Base-by-base conservation (phyloP, 106 monocot species). In the Dioscorea dumetorum region DNA sequence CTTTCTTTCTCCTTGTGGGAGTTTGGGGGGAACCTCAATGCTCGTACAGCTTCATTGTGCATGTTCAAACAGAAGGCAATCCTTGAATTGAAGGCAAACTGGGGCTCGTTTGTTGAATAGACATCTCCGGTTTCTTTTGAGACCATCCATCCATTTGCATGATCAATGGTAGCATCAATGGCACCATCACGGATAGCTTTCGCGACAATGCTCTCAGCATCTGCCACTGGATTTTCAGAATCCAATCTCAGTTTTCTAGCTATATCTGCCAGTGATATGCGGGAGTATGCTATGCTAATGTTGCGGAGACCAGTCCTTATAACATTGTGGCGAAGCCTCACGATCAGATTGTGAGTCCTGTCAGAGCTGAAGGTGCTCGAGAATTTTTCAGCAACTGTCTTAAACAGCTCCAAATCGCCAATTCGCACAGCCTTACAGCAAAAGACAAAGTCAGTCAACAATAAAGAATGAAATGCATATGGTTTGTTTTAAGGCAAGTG, bases 31-130 rank as follows among this genome's bases (percentile, higher is more conserved):
- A 93, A 99, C 67, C 90, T 84, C 61, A 99, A 63, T 2, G 93
- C 99, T 64, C 79, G 87, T 13, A 99, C 93, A 1, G 99, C 99
- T 21, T 99, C 99, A 22, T 99, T 99, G 69, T 99, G 99, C 93
- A 99, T 93, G 79, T 93, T 90, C 49, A 99, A 60, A 69, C 99
- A 99, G 67, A 99, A 99, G 19, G 83, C 90, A 63, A 99, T 93
- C 69, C 99, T 82, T 2, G 99, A 82, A 41, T 99, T 83, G 81
- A 99, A 93, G 5, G 93, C 99, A 56, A 73, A 51, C 74, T 99
- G 99, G 2, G 99, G 99, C 57, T 99, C 99, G 72, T 99, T 99
- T 0, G 99, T 93, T 5, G 93, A 90, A 75, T 99, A 99, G 31
- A 99, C 78, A 60, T 99, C 93, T 8, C 92, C 99, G 0, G 99